Base-by-base conservation (phyloP, 2,329 filamentous ascomycete genomes). In the Penicillium sp. region DNA sequence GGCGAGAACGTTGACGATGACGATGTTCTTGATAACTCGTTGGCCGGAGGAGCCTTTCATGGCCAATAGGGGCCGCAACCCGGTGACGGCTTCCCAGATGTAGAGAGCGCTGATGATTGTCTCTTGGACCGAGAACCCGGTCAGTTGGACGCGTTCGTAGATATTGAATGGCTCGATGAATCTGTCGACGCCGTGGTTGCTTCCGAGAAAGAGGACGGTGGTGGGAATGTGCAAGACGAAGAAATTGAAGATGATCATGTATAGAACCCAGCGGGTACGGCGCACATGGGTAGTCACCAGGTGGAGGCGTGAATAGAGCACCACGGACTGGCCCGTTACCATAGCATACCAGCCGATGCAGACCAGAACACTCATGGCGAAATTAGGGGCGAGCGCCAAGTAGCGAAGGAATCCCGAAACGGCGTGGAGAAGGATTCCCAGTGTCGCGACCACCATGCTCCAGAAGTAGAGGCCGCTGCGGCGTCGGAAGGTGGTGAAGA, bases 61-160 rank as follows among this genome's bases (percentile, higher is more conserved):
- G 9, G 42, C 36, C 8, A 54, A 24, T 35, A 58, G 30, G 22
- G 53, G 51, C 25, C 56, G 35, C 9, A 58, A 41, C 3, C 22
- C 48, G 3, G 53, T 72, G 42, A 75, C 56, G 0, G 77, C 77
- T 50, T 78, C 75, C 57, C 62, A 66, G 33, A 80, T 77, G 59
- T 81, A 81, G 10, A 80, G 63, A 4, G 65, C 64, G 3, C 76
- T 78, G 44, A 81, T 73, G 45, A 78, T 67, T 39, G 73, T 64
- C 47, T 81, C 78, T 54, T 81, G 78, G 4, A 78, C 33, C 35
- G 76, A 78, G 56, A 81, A 80, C 22, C 76, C 65, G 4, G 73
- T 73, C 46, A 80, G 71, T 54, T 81, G 77, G 3, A 80, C 63
- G 53, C 76, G 74, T 50, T 81, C 78, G 59, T 75, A 67, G 14